These are phyloP conservation scores for Cryptosporidium parvum DNA, from an alignment of 169 alveolate species.

Conservation along the genomic window DNA sequence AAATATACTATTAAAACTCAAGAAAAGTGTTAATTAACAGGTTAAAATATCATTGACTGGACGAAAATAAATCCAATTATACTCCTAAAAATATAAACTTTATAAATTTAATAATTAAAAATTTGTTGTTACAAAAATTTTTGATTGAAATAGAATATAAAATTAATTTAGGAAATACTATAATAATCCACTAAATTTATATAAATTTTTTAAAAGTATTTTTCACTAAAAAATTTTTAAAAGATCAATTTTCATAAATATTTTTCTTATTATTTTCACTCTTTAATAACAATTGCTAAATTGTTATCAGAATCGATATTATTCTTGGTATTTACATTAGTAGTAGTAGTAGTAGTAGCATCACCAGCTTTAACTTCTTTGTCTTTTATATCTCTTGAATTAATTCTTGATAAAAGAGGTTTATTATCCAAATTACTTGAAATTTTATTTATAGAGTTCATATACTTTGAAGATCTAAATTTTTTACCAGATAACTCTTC, in stretches of 20 bases:
- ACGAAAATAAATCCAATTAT: background rate
- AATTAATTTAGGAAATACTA: background rate
- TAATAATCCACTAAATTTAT: background rate
- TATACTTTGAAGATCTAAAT: slow-evolving; percentile 34
- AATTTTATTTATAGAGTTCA: slow-evolving; percentile 13
- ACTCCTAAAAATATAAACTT: background rate
- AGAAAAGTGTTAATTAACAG: background rate
- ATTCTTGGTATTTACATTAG: background rate
- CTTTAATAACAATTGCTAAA: slow-evolving; percentile 8
- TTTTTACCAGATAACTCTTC: slow-evolving; percentile 29
- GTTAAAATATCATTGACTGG: background rate
- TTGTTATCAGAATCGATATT: background rate
- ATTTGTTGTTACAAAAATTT: too few species aligned
- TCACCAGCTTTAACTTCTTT: background rate
- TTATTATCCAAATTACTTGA: slow-evolving; percentile 26
- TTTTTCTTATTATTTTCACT: background rate
- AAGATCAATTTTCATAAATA: background rate
- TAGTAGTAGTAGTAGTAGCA: background rate
- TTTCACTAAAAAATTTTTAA: background rate
- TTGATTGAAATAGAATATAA: too few species aligned
- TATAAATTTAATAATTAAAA: too few species aligned
- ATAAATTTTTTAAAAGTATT: background rate
- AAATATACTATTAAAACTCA: background rate
- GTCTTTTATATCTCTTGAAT: background rate
- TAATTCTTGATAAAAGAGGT: slow-evolving; percentile 21